These are phyloP conservation scores for Pyrus hybrid DNA, from an alignment of 331 rosid genomes.

Conservation along the genomic window DNA sequence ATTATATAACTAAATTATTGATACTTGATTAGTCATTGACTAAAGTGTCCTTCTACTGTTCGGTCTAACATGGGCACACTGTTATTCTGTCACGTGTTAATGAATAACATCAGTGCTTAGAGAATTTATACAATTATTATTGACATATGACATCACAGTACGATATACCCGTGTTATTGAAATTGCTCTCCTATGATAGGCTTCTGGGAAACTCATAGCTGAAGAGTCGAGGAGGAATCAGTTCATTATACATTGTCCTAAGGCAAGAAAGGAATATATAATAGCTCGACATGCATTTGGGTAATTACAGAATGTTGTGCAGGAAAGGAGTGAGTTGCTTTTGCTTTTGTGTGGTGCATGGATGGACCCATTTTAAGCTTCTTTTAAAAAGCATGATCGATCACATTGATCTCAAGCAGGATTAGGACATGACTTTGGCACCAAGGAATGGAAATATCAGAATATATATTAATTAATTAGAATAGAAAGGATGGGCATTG, in stretches of 20 bases:
- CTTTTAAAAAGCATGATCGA: slow-evolving; percentile 35
- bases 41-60: slow-evolving; percentile 12
- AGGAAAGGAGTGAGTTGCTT: neutral
- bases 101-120: too few species aligned
- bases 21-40: neutral
- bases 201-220: too few species aligned
- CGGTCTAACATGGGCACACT: too few species aligned
- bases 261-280: slow-evolving; percentile 48
- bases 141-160: too few species aligned
- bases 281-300: slow-evolving; percentile 17
- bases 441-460: slow-evolving; percentile 25
- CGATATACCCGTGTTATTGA: too few species aligned
- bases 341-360: slow-evolving; percentile 10
- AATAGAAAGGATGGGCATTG: too few species aligned
- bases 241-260: slow-evolving; percentile 27
- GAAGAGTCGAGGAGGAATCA: slow-evolving; percentile 12
- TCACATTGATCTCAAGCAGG: slow-evolving; percentile 3
- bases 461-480: slow-evolving; percentile 2
- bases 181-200: too few species aligned
- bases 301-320: slow-evolving; percentile 29
- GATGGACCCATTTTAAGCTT: slow-evolving; percentile 53
- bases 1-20: slow-evolving; percentile 8
- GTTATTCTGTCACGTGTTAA: too few species aligned
- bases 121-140: too few species aligned
- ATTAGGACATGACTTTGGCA: slow-evolving; percentile 23